phyloP scores from a whole-genome alignment of 225 moss, liverwort and hornwort species.

The Straminergon stramineum region DNA sequence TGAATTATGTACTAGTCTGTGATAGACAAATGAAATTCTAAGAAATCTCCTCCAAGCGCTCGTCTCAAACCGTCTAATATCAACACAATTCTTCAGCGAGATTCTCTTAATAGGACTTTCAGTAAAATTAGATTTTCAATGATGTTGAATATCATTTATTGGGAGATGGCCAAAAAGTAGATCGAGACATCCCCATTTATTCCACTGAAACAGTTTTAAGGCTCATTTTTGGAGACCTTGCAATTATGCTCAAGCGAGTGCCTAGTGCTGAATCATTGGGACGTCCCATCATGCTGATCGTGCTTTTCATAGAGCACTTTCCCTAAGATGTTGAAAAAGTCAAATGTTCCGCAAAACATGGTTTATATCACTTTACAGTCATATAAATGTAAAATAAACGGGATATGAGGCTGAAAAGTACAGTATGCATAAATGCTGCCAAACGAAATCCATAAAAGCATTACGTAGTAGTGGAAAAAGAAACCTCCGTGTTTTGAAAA shows the following conservation, averaged over 20 bases:
- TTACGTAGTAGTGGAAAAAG: neutral
- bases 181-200: neutral
- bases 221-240: neutral
- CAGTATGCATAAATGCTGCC: neutral
- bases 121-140: neutral
- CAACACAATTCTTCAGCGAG: neutral
- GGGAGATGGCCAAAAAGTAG: neutral
- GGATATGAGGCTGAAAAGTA: neutral
- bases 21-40: neutral
- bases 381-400: neutral
- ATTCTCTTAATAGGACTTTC: neutral
- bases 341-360: neutral
- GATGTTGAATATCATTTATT: neutral
- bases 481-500: conserved; percentile 52
- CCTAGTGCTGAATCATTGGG: neutral
- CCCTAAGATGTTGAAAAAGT: neutral
- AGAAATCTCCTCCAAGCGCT: neutral
- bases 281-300: neutral
- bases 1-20: neutral
- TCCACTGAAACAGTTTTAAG: neutral
- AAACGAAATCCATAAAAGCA: neutral
- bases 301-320: neutral
- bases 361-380: neutral
- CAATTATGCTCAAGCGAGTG: neutral
- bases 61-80: neutral